Conservation (phyloP, 2,329 filamentous ascomycete genomes). For the Tolypocladium tundrense region DNA sequence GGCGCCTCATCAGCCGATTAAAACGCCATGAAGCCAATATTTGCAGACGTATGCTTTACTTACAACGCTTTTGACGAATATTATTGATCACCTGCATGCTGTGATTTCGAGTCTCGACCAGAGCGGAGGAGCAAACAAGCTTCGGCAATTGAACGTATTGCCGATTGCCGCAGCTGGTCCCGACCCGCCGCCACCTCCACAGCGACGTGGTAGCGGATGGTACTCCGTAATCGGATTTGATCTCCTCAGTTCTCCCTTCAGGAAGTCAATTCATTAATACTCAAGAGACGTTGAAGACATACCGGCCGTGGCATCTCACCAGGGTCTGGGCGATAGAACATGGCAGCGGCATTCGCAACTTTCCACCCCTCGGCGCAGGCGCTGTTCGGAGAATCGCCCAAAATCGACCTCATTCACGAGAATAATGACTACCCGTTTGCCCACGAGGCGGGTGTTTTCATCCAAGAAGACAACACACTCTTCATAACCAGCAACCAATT, state of each 20-base stretch:
- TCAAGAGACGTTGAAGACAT: not conserved
- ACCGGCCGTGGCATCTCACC: not conserved
- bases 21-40: too few relatives aligned
- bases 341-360: not conserved
- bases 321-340: not conserved
- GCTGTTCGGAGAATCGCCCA: slow-evolving; percentile 24
- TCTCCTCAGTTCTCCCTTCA: not conserved
- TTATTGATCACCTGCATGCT: too few relatives aligned
- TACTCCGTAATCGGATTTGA: not conserved
- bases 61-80: too few relatives aligned
- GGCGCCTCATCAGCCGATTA: too few relatives aligned
- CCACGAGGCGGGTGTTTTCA: slow-evolving; percentile 33
- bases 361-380: slow-evolving; percentile 9
- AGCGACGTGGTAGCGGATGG: not conserved
- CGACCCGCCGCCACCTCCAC: not conserved
- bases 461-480: slow-evolving; percentile 14
- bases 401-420: slow-evolving; percentile 25
- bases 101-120: too few relatives aligned
- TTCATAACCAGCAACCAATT: slow-evolving; percentile 25
- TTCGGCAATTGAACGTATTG: not conserved
- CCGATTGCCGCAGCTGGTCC: not conserved
- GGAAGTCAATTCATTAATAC: not conserved
- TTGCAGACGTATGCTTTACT: too few relatives aligned
- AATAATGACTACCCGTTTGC: slow-evolving; percentile 32
- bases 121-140: not conserved